A percentile compares a stretch with the other conserved stretches of the same genome.
These are phyloP conservation scores for Exophiala spinifera DNA, from an alignment of 2,329 filamentous ascomycete genomes.

Conservation along the genomic window DNA sequence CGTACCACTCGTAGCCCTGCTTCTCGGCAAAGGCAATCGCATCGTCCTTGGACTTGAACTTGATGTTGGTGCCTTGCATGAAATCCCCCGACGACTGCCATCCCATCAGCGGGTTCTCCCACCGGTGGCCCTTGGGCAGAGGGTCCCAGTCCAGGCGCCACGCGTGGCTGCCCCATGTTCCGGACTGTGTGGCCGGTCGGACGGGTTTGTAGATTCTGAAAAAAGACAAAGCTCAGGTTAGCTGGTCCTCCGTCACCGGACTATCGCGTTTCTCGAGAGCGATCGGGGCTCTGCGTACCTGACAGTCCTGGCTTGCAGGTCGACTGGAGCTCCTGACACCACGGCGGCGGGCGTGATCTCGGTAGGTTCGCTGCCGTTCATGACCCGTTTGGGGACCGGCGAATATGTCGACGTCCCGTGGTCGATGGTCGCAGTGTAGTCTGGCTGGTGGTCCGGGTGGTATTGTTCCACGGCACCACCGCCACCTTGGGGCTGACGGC, in stretches of 20 bases:
- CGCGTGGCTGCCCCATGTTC: slow-evolving; percentile 74
- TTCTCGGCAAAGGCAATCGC: slow-evolving; percentile 95
- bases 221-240: slow-evolving; percentile 14
- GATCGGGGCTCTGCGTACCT: slow-evolving; percentile 60
- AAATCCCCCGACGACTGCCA: slow-evolving; percentile 95
- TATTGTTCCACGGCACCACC: slow-evolving; percentile 43
- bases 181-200: slow-evolving; percentile 96
- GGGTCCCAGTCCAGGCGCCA: slow-evolving; percentile 99
- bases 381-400: slow-evolving; percentile 81
- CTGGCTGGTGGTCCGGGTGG: slow-evolving; percentile 65
- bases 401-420: slow-evolving; percentile 90
- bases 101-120: slow-evolving; percentile 98
- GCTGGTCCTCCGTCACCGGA: too few species aligned
- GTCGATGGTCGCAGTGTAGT: slow-evolving; percentile 78
- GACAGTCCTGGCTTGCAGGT: slow-evolving; percentile 90
- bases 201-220: slow-evolving; percentile 82
- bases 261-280: too few species aligned
- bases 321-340: slow-evolving; percentile 86
- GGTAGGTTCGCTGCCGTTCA: slow-evolving; percentile 83
- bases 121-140: slow-evolving; percentile 84
- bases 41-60: slow-evolving; percentile 90
- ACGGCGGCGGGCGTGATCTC: slow-evolving; percentile 75
- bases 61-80: slow-evolving; percentile 90
- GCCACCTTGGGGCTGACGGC: slow-evolving; percentile 43
- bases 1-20: slow-evolving; percentile 98